Conservation (phyloP, 2,329 filamentous ascomycete genomes). For the Diaporthe sp. region DNA sequence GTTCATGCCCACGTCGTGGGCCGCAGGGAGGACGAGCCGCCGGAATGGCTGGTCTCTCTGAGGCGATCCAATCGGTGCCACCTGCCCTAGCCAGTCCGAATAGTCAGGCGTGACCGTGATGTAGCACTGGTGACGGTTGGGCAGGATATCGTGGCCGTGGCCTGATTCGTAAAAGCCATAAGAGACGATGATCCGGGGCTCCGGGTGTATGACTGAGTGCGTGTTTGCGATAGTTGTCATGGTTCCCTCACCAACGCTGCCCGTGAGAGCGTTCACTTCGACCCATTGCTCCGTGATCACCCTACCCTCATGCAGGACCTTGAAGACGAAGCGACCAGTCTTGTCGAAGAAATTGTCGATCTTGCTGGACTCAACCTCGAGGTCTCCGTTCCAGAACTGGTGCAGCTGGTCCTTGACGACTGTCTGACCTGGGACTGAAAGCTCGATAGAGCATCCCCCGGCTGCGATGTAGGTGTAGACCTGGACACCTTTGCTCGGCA, state of each 20-base stretch:
- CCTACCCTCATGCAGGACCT: conserved; percentile 55
- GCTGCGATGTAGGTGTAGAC: conserved; percentile 56
- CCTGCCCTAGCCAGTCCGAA: conserved; percentile 58
- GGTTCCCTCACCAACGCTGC: conserved; percentile 58
- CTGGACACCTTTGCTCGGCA: conserved; percentile 59
- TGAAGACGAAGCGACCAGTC: conserved; percentile 59
- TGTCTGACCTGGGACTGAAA: conserved; percentile 57
- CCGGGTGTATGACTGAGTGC: conserved; percentile 47
- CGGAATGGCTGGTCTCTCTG: conserved; percentile 57
- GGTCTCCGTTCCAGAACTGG: conserved; percentile 54
- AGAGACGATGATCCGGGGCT: conserved; percentile 56
- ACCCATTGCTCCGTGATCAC: conserved; percentile 59
- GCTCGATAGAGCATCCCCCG: conserved; percentile 57
- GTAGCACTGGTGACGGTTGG: conserved; percentile 60
- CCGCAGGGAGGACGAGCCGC: conserved; percentile 59
- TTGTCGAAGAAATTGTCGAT: conserved; percentile 59
- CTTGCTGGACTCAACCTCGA: conserved; percentile 61
- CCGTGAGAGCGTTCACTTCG: conserved; percentile 61
- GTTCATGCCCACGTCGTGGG: conserved; percentile 67
- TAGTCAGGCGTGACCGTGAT: conserved; percentile 60
- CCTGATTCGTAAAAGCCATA: conserved; percentile 66
- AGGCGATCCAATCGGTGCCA: conserved; percentile 56
- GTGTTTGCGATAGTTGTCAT: conserved; percentile 52
- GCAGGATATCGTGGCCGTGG: conserved; percentile 56
- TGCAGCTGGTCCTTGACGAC: conserved; percentile 52